phyloP scores from a whole-genome alignment of 108 stramenopile genomes.

The Nitzschia sp. region DNA sequence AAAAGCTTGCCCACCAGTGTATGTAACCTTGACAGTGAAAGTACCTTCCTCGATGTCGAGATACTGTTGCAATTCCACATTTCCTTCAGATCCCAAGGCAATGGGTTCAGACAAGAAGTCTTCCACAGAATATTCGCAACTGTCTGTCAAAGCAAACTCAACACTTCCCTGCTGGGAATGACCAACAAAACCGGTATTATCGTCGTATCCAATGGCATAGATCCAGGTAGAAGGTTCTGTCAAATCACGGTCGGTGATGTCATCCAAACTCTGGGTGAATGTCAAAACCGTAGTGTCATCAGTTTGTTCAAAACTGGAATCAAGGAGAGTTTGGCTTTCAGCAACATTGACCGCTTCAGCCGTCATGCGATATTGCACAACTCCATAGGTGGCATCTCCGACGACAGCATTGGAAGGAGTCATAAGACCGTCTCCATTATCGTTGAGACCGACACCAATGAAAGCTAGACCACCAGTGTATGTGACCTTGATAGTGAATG shows the following conservation, averaged over 20 bases:
- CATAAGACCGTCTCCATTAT: constrained; percentile 8
- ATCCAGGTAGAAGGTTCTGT: constrained; percentile 10
- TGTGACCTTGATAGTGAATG: constrained; percentile 13
- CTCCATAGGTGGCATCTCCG: constrained; percentile 10
- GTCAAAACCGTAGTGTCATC: constrained; percentile 1
- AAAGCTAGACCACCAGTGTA: constrained; percentile 15
- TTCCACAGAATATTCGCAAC: neutral
- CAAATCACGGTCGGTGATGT: neutral
- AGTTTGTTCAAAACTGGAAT: constrained; percentile 13
- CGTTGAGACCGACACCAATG: constrained; percentile 16
- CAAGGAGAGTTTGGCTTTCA: neutral
- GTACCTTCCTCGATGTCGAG: constrained; percentile 23
- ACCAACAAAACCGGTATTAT: neutral
- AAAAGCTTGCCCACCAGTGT: constrained; percentile 12
- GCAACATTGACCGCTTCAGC: too few species aligned
- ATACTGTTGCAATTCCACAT: constrained; percentile 9
- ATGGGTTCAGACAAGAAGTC: constrained; percentile 9
- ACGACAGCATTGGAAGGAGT: constrained; percentile 11
- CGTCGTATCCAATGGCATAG: constrained; percentile 4
- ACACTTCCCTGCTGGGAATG: neutral
- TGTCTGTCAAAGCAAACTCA: neutral
- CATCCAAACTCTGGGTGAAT: constrained; percentile 10
- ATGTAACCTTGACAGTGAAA: constrained; percentile 15
- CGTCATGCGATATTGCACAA: constrained; percentile 2
- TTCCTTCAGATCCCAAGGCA: constrained; percentile 1